Conservation (phyloP, 2,329 filamentous ascomycete species). For the Lachnellula cervina region DNA sequence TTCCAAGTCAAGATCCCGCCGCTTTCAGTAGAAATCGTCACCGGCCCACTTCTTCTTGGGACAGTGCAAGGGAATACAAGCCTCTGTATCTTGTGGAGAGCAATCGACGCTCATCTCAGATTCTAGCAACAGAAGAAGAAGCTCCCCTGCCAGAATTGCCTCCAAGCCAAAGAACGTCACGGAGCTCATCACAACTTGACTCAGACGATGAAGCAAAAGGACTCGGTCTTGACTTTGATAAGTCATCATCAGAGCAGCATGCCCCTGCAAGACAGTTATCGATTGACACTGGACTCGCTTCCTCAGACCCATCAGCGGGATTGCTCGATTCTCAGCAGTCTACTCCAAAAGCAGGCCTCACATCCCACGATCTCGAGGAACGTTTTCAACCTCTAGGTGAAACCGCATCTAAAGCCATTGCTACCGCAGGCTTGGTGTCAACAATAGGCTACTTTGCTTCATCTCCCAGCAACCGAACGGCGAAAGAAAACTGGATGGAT, state of each 20-base stretch:
- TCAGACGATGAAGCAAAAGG: slow-evolving; percentile 34
- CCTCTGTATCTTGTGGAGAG: slow-evolving; percentile 76
- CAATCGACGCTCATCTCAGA: slow-evolving; percentile 23
- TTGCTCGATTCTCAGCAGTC: slow-evolving; percentile 58
- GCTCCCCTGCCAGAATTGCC: slow-evolving; percentile 44
- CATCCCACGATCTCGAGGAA: slow-evolving; percentile 28
- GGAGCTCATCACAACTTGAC: slow-evolving; percentile 38
- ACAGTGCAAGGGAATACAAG: slow-evolving; percentile 64
- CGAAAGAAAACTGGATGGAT: slow-evolving; percentile 13
- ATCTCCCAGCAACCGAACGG: slow-evolving; percentile 25
- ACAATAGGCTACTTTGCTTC: slow-evolving; percentile 23
- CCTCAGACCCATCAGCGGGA: slow-evolving; percentile 37
- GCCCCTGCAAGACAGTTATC: slow-evolving; percentile 28
- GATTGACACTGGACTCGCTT: slow-evolving; percentile 37
- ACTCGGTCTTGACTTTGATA: not conserved
- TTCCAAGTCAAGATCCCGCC: slow-evolving; percentile 26
- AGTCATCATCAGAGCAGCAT: slow-evolving; percentile 2
- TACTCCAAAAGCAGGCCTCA: slow-evolving; percentile 60
- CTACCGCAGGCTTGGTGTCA: slow-evolving; percentile 19
- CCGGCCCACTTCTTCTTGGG: slow-evolving; percentile 58
- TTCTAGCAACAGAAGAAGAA: slow-evolving; percentile 29
- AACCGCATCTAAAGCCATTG: slow-evolving; percentile 17
- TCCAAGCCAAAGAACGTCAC: slow-evolving; percentile 44
- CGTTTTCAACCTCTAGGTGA: not conserved
- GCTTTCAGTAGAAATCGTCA: slow-evolving; percentile 36